These are phyloP conservation scores for Trichophyton rubrum DNA, from an alignment of 2,329 filamentous ascomycete genomes.

Conservation along the genomic window DNA sequence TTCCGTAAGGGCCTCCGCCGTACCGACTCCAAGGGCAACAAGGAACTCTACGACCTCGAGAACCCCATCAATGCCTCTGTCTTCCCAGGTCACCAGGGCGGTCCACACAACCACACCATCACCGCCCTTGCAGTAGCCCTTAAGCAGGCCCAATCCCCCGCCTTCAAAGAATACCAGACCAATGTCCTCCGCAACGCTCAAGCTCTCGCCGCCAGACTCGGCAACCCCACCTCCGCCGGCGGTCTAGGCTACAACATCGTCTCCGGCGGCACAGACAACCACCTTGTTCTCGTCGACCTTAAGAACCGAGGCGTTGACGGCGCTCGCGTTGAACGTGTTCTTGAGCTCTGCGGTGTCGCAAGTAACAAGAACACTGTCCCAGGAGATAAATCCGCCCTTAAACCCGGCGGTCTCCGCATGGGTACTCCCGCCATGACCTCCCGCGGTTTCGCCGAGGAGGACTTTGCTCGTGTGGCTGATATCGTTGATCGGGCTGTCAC, in stretches of 20 bases:
- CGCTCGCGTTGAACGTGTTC: slow-evolving; percentile 77
- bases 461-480: slow-evolving; percentile 76
- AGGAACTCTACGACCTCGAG: slow-evolving; percentile 86
- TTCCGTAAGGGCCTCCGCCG: slow-evolving; percentile 94
- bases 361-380: slow-evolving; percentile 99
- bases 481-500: slow-evolving; percentile 74
- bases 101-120: slow-evolving; percentile 99
- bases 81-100: slow-evolving; percentile 97
- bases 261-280: slow-evolving; percentile 88
- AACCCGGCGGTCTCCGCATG: slow-evolving; percentile 84
- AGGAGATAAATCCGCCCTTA: slow-evolving; percentile 83
- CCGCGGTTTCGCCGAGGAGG: slow-evolving; percentile 74
- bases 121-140: slow-evolving; percentile 89
- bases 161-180: slow-evolving; percentile 90
- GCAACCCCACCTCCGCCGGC: slow-evolving; percentile 57
- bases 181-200: slow-evolving; percentile 90
- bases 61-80: slow-evolving; percentile 96
- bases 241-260: slow-evolving; percentile 86
- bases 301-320: slow-evolving; percentile 79
- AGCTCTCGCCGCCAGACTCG: slow-evolving; percentile 60
- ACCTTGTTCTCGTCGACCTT: slow-evolving; percentile 92
- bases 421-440: slow-evolving; percentile 97
- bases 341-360: slow-evolving; percentile 90
- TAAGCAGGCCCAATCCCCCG: slow-evolving; percentile 78
- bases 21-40: slow-evolving; percentile 82